Percentiles rank a stretch among this genome's conserved stretches.
These are phyloP conservation scores for Naganishia friedmannii DNA, from an alignment of 768 basidiomycete genomes.

Conservation along the genomic window DNA sequence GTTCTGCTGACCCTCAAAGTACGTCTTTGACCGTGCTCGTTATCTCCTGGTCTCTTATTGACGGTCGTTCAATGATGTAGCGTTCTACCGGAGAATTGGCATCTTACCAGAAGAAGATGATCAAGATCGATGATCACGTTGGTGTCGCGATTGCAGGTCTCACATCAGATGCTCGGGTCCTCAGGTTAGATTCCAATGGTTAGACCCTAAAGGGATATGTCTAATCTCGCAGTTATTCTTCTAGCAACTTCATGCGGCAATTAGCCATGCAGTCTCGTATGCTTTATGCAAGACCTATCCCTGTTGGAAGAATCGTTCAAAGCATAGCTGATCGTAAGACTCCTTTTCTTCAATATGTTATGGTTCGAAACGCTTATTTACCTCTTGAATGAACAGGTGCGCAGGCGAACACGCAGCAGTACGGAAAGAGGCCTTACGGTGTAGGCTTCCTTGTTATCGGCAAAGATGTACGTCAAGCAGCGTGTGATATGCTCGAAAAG, in stretches of 20 bases:
- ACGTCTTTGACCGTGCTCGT: constrained; percentile 33
- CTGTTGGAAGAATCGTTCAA: constrained; percentile 87
- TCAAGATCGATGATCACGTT: constrained; percentile 97
- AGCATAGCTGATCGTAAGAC: constrained; percentile 83
- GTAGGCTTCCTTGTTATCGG: constrained; percentile 98
- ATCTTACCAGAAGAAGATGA: constrained; percentile 99
- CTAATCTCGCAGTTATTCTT: background rate
- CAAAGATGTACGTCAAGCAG: constrained; percentile 60
- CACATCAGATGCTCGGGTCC: constrained; percentile 93
- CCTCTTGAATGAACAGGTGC: constrained; percentile 58
- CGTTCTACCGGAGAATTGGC: constrained; percentile 96
- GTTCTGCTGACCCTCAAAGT: constrained; percentile 91
- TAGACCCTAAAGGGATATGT: background rate
- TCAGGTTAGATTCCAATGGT: constrained; percentile 62
- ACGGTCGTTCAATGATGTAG: constrained; percentile 55
- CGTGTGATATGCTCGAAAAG: background rate
- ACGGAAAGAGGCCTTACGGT: constrained; percentile 94
- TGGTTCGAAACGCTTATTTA: constrained; percentile 48
- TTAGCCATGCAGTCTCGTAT: constrained; percentile 94
- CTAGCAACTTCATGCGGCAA: constrained; percentile 97
- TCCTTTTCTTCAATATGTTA: background rate
- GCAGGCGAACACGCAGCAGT: constrained; percentile 97
- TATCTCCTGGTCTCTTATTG: background rate
- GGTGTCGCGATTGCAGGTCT: constrained; percentile 99
- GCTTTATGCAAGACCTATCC: constrained; percentile 91